phyloP scores from a whole-genome alignment of 371 early-diverging fungal species.

The Saksenaea oblongispora region DNA sequence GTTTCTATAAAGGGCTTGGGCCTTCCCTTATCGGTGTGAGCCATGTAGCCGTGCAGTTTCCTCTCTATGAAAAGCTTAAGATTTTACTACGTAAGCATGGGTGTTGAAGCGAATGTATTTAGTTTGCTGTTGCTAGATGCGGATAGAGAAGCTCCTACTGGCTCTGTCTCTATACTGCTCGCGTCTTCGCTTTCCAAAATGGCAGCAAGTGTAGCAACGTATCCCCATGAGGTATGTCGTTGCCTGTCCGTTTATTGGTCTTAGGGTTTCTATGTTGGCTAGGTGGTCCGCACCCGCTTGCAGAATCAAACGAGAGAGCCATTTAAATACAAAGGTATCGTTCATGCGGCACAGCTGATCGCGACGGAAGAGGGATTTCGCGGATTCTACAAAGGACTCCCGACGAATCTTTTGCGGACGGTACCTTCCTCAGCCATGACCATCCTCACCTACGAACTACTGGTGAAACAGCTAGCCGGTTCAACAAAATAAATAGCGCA shows the following conservation, averaged over 20 bases:
- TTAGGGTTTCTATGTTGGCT: neutral
- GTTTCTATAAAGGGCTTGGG: constrained; percentile 91
- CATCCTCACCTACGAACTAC: constrained; percentile 82
- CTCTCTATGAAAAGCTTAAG: constrained; percentile 92
- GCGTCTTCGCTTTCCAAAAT: constrained; percentile 88
- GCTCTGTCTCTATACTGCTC: constrained; percentile 64
- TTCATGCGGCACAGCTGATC: constrained; percentile 74
- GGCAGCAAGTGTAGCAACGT: constrained; percentile 84
- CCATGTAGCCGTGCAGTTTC: constrained; percentile 95
- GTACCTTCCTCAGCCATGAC: constrained; percentile 90
- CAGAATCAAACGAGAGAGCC: constrained; percentile 81
- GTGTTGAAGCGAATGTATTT: neutral
- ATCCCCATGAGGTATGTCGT: constrained; percentile 64
- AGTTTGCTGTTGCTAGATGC: constrained; percentile 8
- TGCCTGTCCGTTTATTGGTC: constrained; percentile 10
- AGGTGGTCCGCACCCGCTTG: constrained; percentile 85
- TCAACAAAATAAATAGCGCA: constrained; percentile 14
- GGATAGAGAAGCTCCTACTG: constrained; percentile 23
- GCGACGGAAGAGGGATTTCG: constrained; percentile 76
- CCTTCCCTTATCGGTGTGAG: constrained; percentile 88
- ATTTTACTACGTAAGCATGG: constrained; percentile 52
- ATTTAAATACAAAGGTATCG: constrained; percentile 76
- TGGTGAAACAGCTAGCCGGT: constrained; percentile 38
- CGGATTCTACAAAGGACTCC: constrained; percentile 89
- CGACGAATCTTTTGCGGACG: constrained; percentile 85